Percentiles rank a stretch among this genome's conserved stretches.
Conservation (phyloP, 1,139 yeast genomes). For the Yamadazyma jaroonii region DNA sequence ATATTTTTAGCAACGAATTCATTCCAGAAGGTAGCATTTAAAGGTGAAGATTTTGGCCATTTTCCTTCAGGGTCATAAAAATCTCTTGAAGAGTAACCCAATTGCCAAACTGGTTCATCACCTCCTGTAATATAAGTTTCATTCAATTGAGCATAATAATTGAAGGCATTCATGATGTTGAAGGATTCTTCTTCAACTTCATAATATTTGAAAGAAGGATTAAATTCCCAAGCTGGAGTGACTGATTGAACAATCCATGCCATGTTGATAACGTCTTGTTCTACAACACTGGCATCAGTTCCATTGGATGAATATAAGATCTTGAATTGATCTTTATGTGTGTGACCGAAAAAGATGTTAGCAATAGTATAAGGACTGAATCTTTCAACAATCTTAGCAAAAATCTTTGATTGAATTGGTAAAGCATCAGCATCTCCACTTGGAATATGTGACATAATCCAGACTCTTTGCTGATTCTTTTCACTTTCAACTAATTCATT, state of each 20-base stretch:
- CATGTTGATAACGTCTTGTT: constrained; percentile 43
- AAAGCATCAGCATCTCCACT: constrained; percentile 52
- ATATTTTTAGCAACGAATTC: constrained; percentile 32
- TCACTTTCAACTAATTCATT: constrained; percentile 62
- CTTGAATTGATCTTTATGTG: constrained; percentile 67
- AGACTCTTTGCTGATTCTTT: constrained; percentile 55
- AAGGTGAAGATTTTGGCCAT: constrained; percentile 53
- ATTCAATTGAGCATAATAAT: constrained; percentile 53
- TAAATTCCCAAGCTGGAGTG: constrained; percentile 56
- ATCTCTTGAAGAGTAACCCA: constrained; percentile 54
- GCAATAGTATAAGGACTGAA: constrained; percentile 71
- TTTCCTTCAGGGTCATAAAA: constrained; percentile 40
- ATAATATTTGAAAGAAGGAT: constrained; percentile 74
- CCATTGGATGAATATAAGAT: constrained; percentile 47
- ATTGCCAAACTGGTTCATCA: constrained; percentile 52
- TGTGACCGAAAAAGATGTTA: constrained; percentile 68
- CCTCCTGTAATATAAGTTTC: constrained; percentile 49
- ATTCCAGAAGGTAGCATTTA: constrained; percentile 63
- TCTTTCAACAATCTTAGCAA: constrained; percentile 58
- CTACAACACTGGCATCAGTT: constrained; percentile 30
- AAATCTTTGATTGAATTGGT: constrained; percentile 59
- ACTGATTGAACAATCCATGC: constrained; percentile 69
- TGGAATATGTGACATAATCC: constrained; percentile 73
- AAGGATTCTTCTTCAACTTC: constrained; percentile 64
- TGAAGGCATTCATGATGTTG: constrained; percentile 57